A percentile compares a stretch with the other conserved stretches of the same genome.
Evolutionary conservation across 441 rosid genomes (phyloP).

Genomic region (Dalechampia spathulata): DNA sequence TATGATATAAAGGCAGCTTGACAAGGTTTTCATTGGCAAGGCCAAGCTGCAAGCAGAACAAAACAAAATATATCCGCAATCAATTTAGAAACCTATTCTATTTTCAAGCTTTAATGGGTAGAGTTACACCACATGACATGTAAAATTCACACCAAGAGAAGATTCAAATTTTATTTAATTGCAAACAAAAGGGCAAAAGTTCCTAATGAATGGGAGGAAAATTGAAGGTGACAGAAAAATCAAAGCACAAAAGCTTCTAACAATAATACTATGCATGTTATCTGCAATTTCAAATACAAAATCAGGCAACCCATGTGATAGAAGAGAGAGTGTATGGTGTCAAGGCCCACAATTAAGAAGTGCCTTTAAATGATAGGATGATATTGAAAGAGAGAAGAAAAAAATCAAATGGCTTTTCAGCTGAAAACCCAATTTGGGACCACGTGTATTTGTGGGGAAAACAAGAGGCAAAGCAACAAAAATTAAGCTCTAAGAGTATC

Average conservation of each 20-base stretch:
- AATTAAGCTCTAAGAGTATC: neutral
- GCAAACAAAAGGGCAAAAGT: neutral
- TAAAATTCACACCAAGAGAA: neutral
- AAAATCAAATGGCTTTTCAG: neutral
- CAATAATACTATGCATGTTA: neutral
- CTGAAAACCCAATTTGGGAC: constrained; percentile 4
- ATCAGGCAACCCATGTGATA: constrained; percentile 24
- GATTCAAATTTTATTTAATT: neutral
- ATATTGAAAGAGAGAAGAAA: neutral
- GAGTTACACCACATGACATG: neutral
- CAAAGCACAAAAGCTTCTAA: neutral
- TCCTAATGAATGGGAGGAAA: neutral
- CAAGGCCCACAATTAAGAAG: constrained; percentile 16
- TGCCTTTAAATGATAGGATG: constrained; percentile 17
- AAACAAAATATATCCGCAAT: neutral
- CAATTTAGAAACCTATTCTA: neutral
- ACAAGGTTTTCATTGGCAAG: neutral
- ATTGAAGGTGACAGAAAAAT: neutral
- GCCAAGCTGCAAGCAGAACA: neutral
- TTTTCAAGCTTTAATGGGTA: neutral
- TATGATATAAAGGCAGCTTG: neutral
- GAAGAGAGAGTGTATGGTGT: constrained; percentile 1
- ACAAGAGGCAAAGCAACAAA: neutral
- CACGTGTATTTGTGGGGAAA: neutral
- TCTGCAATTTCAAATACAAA: neutral